These are phyloP conservation scores for Luffa acutangula DNA, from an alignment of 306 rosid genomes.

Conservation along the genomic window DNA sequence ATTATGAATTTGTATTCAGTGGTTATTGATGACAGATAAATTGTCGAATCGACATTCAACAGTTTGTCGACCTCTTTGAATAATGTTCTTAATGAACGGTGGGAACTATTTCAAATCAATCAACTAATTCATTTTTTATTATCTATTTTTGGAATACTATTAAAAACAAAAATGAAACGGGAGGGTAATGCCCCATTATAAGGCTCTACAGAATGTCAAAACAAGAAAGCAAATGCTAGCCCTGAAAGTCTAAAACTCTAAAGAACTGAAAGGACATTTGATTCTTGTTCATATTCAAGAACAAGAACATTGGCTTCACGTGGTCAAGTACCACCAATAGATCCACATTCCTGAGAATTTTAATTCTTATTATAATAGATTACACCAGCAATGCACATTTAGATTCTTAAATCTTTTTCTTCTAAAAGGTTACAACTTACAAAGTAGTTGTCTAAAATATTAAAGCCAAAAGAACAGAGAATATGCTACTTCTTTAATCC, in stretches of 20 bases:
- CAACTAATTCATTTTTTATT: not conserved
- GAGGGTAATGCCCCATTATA: not conserved
- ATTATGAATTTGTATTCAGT: no score
- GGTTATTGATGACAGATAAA: no score
- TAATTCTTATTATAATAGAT: conserved; percentile 49
- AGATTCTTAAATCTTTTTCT: conserved; percentile 37
- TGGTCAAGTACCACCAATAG: conserved; percentile 42
- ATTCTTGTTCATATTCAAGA: conserved; percentile 39
- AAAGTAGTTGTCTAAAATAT: conserved; percentile 13
- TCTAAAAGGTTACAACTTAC: conserved; percentile 51
- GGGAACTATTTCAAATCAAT: not conserved
- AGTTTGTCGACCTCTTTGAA: no score
- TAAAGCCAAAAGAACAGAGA: conserved; percentile 26
- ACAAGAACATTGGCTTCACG: conserved; percentile 9
- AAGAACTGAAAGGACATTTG: not conserved
- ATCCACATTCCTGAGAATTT: conserved; percentile 38
- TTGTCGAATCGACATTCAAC: no score
- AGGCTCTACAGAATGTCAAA: not conserved
- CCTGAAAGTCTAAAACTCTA: not conserved
- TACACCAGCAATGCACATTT: conserved; percentile 64
- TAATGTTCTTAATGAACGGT: not conserved
- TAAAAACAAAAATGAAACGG: not conserved
- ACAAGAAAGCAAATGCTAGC: not conserved
- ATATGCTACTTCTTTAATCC: conserved; percentile 38
- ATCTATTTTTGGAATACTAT: not conserved